Conservation (phyloP, 1,284 basidiomycete species). For the Dichomitus squalens region DNA sequence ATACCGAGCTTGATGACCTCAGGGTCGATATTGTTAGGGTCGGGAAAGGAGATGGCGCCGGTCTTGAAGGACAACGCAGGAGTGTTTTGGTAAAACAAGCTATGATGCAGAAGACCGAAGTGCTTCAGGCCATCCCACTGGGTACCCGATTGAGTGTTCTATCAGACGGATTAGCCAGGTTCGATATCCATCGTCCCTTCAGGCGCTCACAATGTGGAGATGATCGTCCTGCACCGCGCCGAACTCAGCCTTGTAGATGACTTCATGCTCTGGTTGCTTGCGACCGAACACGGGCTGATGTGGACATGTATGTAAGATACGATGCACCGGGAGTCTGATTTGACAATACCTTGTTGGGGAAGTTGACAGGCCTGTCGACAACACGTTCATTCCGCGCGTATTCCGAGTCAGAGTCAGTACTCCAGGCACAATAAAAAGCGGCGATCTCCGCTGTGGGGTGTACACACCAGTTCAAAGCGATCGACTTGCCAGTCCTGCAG, state of each 20-base stretch:
- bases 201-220: conserved; percentile 56
- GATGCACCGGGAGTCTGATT: neutral
- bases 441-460: neutral
- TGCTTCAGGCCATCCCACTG: conserved; percentile 78
- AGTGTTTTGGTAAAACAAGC: conserved; percentile 66
- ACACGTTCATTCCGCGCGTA: too few species aligned
- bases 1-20: conserved; percentile 58
- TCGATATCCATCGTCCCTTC: neutral
- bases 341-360: conserved; percentile 58
- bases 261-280: conserved; percentile 51
- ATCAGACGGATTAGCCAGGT: neutral
- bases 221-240: conserved; percentile 56
- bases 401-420: conserved; percentile 1
- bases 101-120: conserved; percentile 56
- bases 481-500: conserved; percentile 52
- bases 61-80: conserved; percentile 45
- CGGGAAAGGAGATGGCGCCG: conserved; percentile 50
- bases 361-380: conserved; percentile 71
- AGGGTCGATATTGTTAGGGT: conserved; percentile 54
- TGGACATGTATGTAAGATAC: neutral
- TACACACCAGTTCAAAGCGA: conserved; percentile 65
- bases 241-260: conserved; percentile 20
- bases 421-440: neutral
- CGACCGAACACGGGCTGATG: conserved; percentile 59
- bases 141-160: conserved; percentile 77